Percentiles rank a stretch among this genome's conserved stretches.
Evolutionary conservation across 441 rosid species (phyloP).

Genomic region (Raphanus hybrid): DNA sequence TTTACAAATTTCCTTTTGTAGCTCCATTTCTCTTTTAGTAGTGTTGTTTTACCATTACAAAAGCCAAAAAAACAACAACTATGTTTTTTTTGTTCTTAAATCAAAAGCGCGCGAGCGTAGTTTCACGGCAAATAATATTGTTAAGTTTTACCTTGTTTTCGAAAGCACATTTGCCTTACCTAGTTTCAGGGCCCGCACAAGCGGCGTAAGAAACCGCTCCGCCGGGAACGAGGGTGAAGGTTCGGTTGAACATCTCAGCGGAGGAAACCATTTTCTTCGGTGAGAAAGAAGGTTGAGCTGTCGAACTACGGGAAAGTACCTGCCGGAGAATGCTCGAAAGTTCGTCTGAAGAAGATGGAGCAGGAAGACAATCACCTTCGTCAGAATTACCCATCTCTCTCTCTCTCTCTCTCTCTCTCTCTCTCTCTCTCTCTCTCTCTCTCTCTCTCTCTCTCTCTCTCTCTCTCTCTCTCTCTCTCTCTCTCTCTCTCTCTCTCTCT

Average conservation of each 20-base stretch:
- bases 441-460: too few relatives aligned
- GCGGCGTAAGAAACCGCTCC: conserved; percentile 18
- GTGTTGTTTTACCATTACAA: conserved; percentile 11
- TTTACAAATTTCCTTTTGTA: conserved; percentile 39
- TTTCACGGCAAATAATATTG: not conserved
- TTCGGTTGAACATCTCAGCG: conserved; percentile 23
- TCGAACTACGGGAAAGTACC: conserved; percentile 29
- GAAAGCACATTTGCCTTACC: not conserved
- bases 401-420: not conserved
- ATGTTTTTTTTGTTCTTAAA: not conserved
- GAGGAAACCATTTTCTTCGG: conserved; percentile 17
- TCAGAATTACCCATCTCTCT: conserved; percentile 30
- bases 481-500: too few relatives aligned
- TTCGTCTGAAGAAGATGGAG: conserved; percentile 41
- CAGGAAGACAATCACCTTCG: conserved; percentile 14
- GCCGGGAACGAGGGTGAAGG: conserved; percentile 11
- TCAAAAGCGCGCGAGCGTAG: conserved; percentile 1
- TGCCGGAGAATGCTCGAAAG: conserved; percentile 41
- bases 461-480: too few relatives aligned
- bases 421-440: too few relatives aligned
- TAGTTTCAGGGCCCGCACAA: conserved; percentile 3
- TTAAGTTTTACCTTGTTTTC: conserved; percentile 23
- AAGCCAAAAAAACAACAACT: not conserved
- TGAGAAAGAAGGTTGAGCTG: conserved; percentile 25
- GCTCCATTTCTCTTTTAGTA: conserved; percentile 39